A percentile compares a stretch with the other conserved stretches of the same genome.
These are phyloP conservation scores for Aspergillus diversus DNA, from an alignment of 495 filamentous ascomycete species.

Conservation along the genomic window DNA sequence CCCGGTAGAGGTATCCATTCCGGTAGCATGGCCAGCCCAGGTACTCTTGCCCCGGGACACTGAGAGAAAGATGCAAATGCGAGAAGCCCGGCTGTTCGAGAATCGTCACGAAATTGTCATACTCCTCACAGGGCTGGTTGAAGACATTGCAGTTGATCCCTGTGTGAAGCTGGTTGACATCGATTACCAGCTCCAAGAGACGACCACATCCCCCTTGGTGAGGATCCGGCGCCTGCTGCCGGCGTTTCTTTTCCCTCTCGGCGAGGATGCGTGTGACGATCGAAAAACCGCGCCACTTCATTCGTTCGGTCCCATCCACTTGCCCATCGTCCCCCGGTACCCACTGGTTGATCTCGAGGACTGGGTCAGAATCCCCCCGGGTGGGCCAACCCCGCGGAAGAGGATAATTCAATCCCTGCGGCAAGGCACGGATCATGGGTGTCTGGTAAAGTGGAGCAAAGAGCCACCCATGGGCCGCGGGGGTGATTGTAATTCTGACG, in stretches of 20 bases:
- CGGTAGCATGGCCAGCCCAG: slow-evolving; percentile 20
- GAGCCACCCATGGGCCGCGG: slow-evolving; percentile 33
- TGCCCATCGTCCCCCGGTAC: slow-evolving; percentile 21
- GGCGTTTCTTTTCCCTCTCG: background rate
- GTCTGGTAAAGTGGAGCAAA: slow-evolving; percentile 37
- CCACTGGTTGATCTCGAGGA: slow-evolving; percentile 13
- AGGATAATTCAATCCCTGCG: slow-evolving; percentile 35
- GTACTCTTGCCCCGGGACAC: slow-evolving; percentile 12
- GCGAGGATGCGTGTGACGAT: slow-evolving; percentile 25
- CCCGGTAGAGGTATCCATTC: slow-evolving; percentile 14
- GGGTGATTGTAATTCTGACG: slow-evolving; percentile 32
- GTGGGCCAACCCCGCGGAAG: slow-evolving; percentile 34
- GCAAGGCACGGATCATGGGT: slow-evolving; percentile 37
- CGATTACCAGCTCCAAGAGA: slow-evolving; percentile 27
- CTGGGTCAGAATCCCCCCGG: slow-evolving; percentile 9
- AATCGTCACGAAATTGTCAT: slow-evolving; percentile 21
- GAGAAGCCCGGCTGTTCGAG: slow-evolving; percentile 25
- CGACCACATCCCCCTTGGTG: slow-evolving; percentile 12
- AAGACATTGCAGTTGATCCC: slow-evolving; percentile 28
- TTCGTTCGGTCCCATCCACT: background rate
- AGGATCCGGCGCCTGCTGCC: background rate
- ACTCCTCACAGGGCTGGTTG: slow-evolving; percentile 27
- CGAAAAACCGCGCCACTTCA: slow-evolving; percentile 25
- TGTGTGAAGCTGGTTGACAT: slow-evolving; percentile 22
- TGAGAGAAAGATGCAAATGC: slow-evolving; percentile 23